Evolutionary conservation across 1,284 basidiomycete species (phyloP).

Genomic region (Ustilago xerochloae): DNA sequence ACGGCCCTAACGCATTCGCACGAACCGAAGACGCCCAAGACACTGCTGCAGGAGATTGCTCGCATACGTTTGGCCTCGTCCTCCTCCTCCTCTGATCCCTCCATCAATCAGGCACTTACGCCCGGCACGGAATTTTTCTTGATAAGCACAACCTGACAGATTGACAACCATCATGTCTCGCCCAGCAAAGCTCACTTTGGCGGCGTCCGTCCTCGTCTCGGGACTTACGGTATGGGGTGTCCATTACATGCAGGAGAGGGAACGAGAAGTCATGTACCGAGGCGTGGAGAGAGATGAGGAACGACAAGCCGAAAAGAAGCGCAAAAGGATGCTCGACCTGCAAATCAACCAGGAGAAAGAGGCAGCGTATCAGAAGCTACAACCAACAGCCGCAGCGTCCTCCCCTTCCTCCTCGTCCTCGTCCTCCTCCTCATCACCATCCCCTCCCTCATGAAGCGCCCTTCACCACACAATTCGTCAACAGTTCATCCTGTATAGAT

Average conservation of each 20-base stretch:
- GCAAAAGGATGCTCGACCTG: slow-evolving; percentile 54
- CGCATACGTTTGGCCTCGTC: background rate
- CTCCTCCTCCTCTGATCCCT: background rate
- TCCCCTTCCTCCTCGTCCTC: background rate
- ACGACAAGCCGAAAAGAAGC: slow-evolving; percentile 57
- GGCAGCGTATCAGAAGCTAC: slow-evolving; percentile 53
- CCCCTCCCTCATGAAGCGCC: background rate
- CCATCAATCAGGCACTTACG: background rate
- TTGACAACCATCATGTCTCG: slow-evolving; percentile 77
- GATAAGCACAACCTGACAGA: background rate
- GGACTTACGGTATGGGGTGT: slow-evolving; percentile 86
- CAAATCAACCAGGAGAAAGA: slow-evolving; percentile 58
- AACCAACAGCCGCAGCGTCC: slow-evolving; percentile 48
- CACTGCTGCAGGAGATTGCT: background rate
- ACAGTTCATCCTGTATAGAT: background rate
- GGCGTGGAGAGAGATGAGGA: slow-evolving; percentile 64
- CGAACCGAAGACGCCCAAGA: background rate
- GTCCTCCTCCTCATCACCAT: slow-evolving; percentile 1
- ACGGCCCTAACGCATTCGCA: background rate
- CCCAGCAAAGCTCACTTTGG: slow-evolving; percentile 81
- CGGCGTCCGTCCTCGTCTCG: slow-evolving; percentile 77
- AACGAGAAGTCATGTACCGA: slow-evolving; percentile 74
- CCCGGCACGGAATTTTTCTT: slow-evolving; percentile 27
- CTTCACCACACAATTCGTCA: no score
- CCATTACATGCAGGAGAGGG: slow-evolving; percentile 85